These are phyloP conservation scores for Fusarium anthophilum DNA, from an alignment of 2,329 filamentous ascomycete species.

Conservation along the genomic window DNA sequence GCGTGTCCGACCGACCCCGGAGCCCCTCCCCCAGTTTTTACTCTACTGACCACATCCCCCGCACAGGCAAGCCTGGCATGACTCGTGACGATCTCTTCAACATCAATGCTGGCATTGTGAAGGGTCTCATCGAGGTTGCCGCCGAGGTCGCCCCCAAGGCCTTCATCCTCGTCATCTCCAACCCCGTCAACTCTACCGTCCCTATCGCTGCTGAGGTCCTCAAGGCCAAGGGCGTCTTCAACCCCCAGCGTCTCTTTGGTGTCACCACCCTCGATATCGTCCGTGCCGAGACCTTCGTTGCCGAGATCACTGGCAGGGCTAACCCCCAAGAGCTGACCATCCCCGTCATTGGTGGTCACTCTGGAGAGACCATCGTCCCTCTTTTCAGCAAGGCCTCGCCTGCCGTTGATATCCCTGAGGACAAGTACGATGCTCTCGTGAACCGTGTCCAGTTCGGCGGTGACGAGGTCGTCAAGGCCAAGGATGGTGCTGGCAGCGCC, in stretches of 20 bases:
- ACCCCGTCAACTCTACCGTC: slow-evolving; percentile 99
- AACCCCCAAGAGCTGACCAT: slow-evolving; percentile 85
- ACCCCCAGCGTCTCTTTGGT: slow-evolving; percentile 95
- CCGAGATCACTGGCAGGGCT: slow-evolving; percentile 82
- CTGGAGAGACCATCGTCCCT: slow-evolving; percentile 96
- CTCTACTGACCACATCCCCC: slow-evolving; percentile 33
- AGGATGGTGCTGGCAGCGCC: slow-evolving; percentile 89
- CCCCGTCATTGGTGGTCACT: slow-evolving; percentile 96
- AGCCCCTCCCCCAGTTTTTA: slow-evolving; percentile 24
- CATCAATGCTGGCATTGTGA: slow-evolving; percentile 98
- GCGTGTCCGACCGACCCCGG: slow-evolving; percentile 31
- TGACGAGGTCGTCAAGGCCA: slow-evolving; percentile 96
- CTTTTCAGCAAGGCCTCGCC: slow-evolving; percentile 93
- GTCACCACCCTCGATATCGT: slow-evolving; percentile 99
- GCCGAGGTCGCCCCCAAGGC: slow-evolving; percentile 92
- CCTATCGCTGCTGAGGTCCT: slow-evolving; percentile 97
- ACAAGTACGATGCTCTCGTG: slow-evolving; percentile 90
- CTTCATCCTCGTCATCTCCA: slow-evolving; percentile 96
- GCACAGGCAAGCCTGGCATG: slow-evolving; percentile 95
- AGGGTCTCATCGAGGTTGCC: slow-evolving; percentile 87
- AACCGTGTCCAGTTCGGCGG: slow-evolving; percentile 98
- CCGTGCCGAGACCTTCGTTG: slow-evolving; percentile 95
- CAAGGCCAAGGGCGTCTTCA: slow-evolving; percentile 91
- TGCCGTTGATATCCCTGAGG: slow-evolving; percentile 79
- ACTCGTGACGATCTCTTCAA: slow-evolving; percentile 99